Percentiles rank a stretch among this genome's conserved stretches.
Evolutionary conservation across 2,329 filamentous ascomycete species (phyloP).

Genomic region (Teratosphaeria gauchensis): DNA sequence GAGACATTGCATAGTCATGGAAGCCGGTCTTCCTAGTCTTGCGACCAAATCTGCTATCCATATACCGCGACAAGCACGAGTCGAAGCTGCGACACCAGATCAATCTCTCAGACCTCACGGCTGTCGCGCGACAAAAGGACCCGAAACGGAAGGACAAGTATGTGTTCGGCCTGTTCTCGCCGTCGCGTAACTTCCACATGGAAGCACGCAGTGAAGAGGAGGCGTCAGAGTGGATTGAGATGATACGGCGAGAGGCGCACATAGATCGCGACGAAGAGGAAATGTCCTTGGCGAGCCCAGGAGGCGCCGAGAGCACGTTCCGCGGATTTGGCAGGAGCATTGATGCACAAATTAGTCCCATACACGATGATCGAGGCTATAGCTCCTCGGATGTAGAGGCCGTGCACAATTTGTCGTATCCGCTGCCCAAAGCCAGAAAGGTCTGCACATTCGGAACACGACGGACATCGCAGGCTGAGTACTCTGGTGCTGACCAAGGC

Average conservation of each 20-base stretch:
- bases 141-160: constrained; percentile 78
- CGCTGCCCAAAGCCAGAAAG: constrained; percentile 19
- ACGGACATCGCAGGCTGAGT: constrained; percentile 51
- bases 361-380: constrained; percentile 21
- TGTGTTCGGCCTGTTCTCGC: constrained; percentile 87
- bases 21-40: constrained; percentile 83
- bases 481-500: constrained; percentile 57
- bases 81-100: constrained; percentile 83
- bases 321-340: constrained; percentile 30
- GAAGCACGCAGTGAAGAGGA: constrained; percentile 65
- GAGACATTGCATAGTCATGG: constrained; percentile 58
- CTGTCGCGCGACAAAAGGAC: constrained; percentile 79
- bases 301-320: constrained; percentile 41
- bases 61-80: constrained; percentile 89
- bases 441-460: constrained; percentile 24
- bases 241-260: constrained; percentile 68
- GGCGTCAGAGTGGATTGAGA: constrained; percentile 74
- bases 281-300: constrained; percentile 62
- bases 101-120: constrained; percentile 78
- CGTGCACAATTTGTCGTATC: constrained; percentile 7
- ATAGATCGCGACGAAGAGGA: constrained; percentile 86
- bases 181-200: constrained; percentile 83
- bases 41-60: constrained; percentile 77
- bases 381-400: constrained; percentile 39
- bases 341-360: constrained; percentile 14